Conservation (phyloP, 2,329 filamentous ascomycete species). For the Neopestalotiopsis sp. region DNA sequence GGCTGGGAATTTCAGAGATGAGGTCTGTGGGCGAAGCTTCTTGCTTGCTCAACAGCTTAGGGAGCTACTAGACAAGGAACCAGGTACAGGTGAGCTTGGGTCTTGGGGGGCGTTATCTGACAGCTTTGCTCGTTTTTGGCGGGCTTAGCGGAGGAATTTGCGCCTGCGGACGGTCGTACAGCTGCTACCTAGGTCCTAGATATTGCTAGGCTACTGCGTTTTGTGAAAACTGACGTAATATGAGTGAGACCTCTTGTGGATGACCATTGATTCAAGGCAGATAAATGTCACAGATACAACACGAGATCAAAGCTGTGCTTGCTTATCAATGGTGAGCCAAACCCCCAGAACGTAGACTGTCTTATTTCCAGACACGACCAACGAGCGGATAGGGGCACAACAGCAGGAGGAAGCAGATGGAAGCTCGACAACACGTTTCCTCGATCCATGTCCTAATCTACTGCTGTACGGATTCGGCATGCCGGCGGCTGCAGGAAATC, state of each 20-base stretch:
- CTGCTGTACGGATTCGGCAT: neutral
- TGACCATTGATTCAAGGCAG: neutral
- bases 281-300: no score
- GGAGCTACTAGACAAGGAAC: neutral
- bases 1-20: neutral
- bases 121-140: neutral
- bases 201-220: neutral
- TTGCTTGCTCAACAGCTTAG: neutral
- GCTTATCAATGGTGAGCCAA: no score
- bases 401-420: neutral
- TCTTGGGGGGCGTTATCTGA: neutral
- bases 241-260: neutral
- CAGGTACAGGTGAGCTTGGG: neutral
- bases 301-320: no score
- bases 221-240: neutral
- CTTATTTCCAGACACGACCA: neutral
- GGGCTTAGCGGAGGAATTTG: constrained; percentile 1
- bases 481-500: constrained; percentile 1
- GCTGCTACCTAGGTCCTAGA: neutral
- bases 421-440: neutral
- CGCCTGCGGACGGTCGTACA: neutral
- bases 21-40: neutral
- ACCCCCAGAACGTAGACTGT: neutral
- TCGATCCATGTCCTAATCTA: neutral
- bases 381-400: neutral